Evolutionary conservation across 371 early-diverging fungal species (phyloP).

Genomic region (Mucor irregularis): DNA sequence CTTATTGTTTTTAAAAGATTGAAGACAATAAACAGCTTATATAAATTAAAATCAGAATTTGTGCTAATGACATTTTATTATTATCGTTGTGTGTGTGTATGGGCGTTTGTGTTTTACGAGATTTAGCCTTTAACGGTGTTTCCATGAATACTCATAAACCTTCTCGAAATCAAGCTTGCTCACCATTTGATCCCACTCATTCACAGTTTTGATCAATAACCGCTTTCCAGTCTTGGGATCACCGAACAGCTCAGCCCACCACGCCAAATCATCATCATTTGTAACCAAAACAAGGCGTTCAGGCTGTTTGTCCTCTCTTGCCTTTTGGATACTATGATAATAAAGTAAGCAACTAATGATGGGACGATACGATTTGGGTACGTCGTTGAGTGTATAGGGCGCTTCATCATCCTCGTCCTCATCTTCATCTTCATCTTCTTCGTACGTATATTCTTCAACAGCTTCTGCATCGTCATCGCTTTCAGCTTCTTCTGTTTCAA

Average conservation of each 20-base stretch:
- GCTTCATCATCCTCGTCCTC: conserved; percentile 21
- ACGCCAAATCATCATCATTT: conserved; percentile 48
- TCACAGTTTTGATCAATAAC: conserved; percentile 37
- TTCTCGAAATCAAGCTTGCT: conserved; percentile 32
- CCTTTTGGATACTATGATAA: conserved; percentile 28
- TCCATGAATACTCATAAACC: conserved; percentile 29
- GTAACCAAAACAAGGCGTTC: conserved; percentile 43
- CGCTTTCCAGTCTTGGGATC: conserved; percentile 36
- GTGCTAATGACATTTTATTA: not conserved
- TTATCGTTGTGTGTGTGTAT: not conserved
- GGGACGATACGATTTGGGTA: conserved; percentile 38
- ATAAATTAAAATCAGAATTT: conserved; percentile 11
- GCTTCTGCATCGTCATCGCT: not conserved
- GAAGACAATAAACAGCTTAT: not conserved
- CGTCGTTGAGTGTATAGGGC: conserved; percentile 21
- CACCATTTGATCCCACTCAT: conserved; percentile 47
- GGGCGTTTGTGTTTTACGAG: too few species aligned
- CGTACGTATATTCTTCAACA: conserved; percentile 3
- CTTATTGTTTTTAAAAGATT: conserved; percentile 1
- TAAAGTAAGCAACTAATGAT: conserved; percentile 49
- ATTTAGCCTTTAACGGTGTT: conserved; percentile 19
- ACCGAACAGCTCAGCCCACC: conserved; percentile 54
- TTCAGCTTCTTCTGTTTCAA: conserved; percentile 2
- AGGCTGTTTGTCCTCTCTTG: conserved; percentile 1
- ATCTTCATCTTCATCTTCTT: conserved; percentile 10